A percentile compares a stretch with the other conserved stretches of the same genome.
Evolutionary conservation across 2,329 filamentous ascomycete genomes (phyloP).

Genomic region (Blumeriella jaapii): DNA sequence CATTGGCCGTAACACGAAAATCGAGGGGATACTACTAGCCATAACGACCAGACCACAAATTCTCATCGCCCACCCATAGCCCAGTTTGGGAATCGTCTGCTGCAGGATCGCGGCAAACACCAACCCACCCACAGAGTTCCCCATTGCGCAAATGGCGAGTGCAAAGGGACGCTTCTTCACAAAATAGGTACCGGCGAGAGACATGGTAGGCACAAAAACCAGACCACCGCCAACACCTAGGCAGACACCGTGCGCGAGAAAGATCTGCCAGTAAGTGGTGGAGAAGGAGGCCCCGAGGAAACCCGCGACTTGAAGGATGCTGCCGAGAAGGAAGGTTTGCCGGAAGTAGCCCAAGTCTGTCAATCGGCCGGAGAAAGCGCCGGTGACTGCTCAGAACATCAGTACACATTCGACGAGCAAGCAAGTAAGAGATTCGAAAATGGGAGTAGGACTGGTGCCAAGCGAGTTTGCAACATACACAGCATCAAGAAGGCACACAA

Average conservation of each 20-base stretch:
- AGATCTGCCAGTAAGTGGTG: constrained; percentile 33
- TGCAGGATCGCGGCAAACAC: constrained; percentile 48
- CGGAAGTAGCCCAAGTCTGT: constrained; percentile 23
- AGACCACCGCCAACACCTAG: constrained; percentile 35
- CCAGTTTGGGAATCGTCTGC: constrained; percentile 28
- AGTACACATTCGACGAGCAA: too few relatives aligned
- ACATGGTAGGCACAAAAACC: constrained; percentile 38
- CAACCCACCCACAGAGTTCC: constrained; percentile 49
- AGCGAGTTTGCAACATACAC: not conserved
- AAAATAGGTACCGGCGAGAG: constrained; percentile 42
- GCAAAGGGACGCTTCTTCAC: constrained; percentile 26
- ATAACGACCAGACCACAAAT: constrained; percentile 36
- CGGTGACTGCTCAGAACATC: constrained; percentile 16
- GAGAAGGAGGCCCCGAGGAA: constrained; percentile 32
- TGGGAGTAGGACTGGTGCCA: too few relatives aligned
- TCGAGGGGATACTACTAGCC: constrained; percentile 23
- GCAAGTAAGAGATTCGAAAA: too few relatives aligned
- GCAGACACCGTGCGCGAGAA: constrained; percentile 35
- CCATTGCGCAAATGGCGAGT: constrained; percentile 32
- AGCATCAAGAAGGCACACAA: constrained; percentile 34
- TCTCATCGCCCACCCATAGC: constrained; percentile 34
- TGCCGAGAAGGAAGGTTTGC: constrained; percentile 15
- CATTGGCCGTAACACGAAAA: constrained; percentile 30
- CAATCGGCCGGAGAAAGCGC: constrained; percentile 9
- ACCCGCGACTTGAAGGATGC: constrained; percentile 30